Evolutionary conservation across 2,329 filamentous ascomycete species (phyloP).

Genomic region (Akanthomyces lecanii): DNA sequence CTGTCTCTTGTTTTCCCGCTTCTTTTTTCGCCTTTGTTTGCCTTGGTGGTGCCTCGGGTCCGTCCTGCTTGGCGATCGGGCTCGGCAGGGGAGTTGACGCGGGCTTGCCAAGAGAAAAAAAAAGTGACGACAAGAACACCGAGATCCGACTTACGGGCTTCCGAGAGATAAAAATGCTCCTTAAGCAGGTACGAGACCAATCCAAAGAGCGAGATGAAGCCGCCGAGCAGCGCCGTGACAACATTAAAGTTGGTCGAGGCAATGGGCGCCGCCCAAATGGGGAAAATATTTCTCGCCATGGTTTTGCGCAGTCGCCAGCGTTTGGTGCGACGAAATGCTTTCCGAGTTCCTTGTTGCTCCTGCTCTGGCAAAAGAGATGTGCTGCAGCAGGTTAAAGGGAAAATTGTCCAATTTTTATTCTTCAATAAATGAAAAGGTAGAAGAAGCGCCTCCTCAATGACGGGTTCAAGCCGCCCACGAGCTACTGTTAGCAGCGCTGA

Average conservation of each 20-base stretch:
- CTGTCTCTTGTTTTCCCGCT: background rate
- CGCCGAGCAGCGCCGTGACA: constrained; percentile 72
- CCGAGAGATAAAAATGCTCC: constrained; percentile 85
- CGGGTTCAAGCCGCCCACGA: constrained; percentile 15
- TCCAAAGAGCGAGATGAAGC: constrained; percentile 86
- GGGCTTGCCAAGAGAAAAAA: background rate
- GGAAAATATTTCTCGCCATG: constrained; percentile 13
- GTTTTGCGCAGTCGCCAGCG: background rate
- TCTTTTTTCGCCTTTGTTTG: background rate
- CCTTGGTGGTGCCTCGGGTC: background rate
- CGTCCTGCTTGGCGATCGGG: constrained; percentile 1
- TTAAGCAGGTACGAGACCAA: constrained; percentile 86
- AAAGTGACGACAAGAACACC: background rate
- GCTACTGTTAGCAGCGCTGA: constrained; percentile 19
- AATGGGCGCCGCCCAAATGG: constrained; percentile 39
- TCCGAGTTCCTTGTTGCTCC: background rate
- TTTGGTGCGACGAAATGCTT: background rate
- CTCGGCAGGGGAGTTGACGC: background rate
- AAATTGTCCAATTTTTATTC: background rate
- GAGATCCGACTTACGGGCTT: constrained; percentile 63
- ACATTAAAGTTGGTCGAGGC: constrained; percentile 77
- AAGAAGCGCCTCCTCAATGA: background rate
- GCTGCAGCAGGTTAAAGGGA: background rate
- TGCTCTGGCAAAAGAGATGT: background rate
- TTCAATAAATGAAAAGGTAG: background rate